phyloP scores from a whole-genome alignment of 192 early-diverging fungal species.

The Backusella parvicylindrica region DNA sequence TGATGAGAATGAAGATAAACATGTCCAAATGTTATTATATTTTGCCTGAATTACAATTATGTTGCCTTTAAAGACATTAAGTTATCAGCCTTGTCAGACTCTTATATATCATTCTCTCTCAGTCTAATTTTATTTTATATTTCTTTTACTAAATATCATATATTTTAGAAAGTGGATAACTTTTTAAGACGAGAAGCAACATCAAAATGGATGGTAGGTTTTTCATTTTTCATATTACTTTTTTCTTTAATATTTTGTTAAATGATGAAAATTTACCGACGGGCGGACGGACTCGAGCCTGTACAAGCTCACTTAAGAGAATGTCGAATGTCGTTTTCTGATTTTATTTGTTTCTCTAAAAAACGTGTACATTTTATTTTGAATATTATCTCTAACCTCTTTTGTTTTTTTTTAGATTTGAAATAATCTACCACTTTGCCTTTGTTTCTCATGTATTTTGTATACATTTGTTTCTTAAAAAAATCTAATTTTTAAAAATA shows the following conservation, averaged over 20 bases:
- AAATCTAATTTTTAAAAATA: too few species aligned
- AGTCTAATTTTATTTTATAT: neutral
- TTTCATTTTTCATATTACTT: neutral
- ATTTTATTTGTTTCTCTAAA: neutral
- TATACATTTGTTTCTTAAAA: too few species aligned
- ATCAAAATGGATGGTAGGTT: constrained; percentile 6
- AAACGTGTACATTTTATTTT: neutral
- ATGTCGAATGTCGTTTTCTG: constrained; percentile 28
- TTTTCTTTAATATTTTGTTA: neutral
- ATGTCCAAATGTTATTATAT: constrained; percentile 9
- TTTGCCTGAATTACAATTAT: constrained; percentile 26
- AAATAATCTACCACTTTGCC: neutral
- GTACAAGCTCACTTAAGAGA: constrained; percentile 29
- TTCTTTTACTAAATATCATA: neutral
- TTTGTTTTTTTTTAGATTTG: neutral
- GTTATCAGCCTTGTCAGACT: constrained; percentile 31
- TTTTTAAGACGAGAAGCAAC: too few species aligned
- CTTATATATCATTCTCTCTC: neutral
- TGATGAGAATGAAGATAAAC: constrained; percentile 17
- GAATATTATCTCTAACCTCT: neutral
- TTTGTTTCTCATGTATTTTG: neutral
- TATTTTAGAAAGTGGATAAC: neutral
- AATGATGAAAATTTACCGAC: constrained; percentile 21
- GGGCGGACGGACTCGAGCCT: constrained; percentile 32
- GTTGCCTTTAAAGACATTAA: constrained; percentile 26